Percentiles rank a stretch among this genome's conserved stretches.
Evolutionary conservation across 306 rosid species (phyloP).

Genomic region (Astragalus glycyphyllos): DNA sequence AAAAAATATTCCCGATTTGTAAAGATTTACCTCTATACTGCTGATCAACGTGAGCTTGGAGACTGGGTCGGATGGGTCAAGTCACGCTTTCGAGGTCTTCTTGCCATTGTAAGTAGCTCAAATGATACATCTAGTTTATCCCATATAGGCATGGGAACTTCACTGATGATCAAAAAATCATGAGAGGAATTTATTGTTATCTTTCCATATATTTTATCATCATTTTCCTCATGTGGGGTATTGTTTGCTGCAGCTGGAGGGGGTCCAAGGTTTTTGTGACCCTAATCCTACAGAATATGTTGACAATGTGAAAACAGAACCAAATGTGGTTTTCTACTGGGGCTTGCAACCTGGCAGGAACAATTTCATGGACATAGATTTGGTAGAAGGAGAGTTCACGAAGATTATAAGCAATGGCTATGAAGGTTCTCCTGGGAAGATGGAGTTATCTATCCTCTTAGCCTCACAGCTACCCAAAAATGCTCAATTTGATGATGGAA

Average conservation of each 20-base stretch:
- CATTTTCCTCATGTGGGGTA: constrained; percentile 29
- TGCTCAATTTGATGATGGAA: constrained; percentile 31
- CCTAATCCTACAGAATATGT: constrained; percentile 56
- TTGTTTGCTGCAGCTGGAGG: constrained; percentile 49
- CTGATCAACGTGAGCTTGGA: constrained; percentile 43
- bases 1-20: constrained; percentile 41
- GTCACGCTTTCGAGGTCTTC: constrained; percentile 54
- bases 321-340: constrained; percentile 58
- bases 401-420: constrained; percentile 38
- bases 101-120: constrained; percentile 46
- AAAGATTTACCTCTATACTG: constrained; percentile 50
- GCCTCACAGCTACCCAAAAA: constrained; percentile 46
- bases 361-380: constrained; percentile 17
- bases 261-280: constrained; percentile 53
- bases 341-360: constrained; percentile 40
- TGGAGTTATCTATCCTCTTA: constrained; percentile 41
- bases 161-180: background rate
- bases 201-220: background rate
- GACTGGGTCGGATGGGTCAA: constrained; percentile 60
- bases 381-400: constrained; percentile 48
- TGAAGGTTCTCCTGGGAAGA: constrained; percentile 48
- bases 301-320: constrained; percentile 39
- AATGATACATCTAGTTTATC: constrained; percentile 11
- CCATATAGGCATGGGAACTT: background rate
- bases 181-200: constrained; percentile 3